Conservation (phyloP, 352 stramenopile species). For the Blastocystis sp. region DNA sequence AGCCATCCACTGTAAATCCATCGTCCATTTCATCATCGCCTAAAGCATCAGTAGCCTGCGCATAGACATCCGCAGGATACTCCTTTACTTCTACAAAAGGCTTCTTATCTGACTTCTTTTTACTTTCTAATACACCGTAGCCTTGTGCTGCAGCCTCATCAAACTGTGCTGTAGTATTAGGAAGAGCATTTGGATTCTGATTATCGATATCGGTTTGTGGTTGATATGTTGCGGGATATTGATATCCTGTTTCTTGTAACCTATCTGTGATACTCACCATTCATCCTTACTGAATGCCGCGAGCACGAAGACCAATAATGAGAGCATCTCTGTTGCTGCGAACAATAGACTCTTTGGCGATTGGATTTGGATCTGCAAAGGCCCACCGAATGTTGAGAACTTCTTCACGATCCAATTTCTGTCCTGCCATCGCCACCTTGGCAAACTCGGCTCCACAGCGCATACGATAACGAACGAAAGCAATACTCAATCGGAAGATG, state of each 20-base stretch:
- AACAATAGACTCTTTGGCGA: constrained; percentile 81
- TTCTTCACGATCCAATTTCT: constrained; percentile 81
- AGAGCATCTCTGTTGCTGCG: constrained; percentile 84
- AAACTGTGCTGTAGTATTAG: constrained; percentile 45
- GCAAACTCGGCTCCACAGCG: constrained; percentile 75
- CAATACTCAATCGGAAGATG: constrained; percentile 83
- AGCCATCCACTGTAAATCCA: too few relatives aligned
- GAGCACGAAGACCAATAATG: constrained; percentile 78
- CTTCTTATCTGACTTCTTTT: constrained; percentile 38
- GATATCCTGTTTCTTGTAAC: constrained; percentile 48
- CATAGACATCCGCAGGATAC: constrained; percentile 14
- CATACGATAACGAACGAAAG: constrained; percentile 79
- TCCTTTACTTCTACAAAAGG: constrained; percentile 27
- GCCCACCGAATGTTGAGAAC: constrained; percentile 87
- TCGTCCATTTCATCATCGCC: constrained; percentile 14
- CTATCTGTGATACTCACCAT: not conserved
- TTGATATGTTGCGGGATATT: constrained; percentile 59
- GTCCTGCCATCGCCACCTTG: constrained; percentile 82
- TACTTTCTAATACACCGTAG: constrained; percentile 40
- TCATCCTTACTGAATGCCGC: constrained; percentile 71
- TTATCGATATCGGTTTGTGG: constrained; percentile 25
- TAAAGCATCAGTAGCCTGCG: constrained; percentile 27
- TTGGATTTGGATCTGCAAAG: constrained; percentile 86
- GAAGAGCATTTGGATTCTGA: constrained; percentile 23
- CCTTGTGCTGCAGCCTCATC: constrained; percentile 23